Conservation (phyloP, 148 eudicot genomes). For the Chenopodium formosanum region DNA sequence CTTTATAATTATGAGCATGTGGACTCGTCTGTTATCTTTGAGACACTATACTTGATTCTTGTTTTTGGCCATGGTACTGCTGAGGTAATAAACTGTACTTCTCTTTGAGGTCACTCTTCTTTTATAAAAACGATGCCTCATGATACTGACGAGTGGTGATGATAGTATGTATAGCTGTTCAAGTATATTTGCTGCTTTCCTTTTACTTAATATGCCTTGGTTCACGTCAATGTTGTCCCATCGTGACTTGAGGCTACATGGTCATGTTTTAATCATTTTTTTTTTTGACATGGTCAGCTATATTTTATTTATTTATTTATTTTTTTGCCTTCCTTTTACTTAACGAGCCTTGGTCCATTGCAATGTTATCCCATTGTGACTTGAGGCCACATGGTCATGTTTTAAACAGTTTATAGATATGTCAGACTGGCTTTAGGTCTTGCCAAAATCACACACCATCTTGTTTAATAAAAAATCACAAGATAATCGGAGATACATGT, state of each 20-base stretch:
- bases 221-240: not conserved
- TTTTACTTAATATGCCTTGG: not conserved
- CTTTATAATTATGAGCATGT: slow-evolving; percentile 92
- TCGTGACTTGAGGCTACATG: not conserved
- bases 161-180: not conserved
- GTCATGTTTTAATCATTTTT: not conserved
- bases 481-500: not conserved
- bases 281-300: no score
- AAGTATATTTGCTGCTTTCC: not conserved
- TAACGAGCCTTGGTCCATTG: not conserved
- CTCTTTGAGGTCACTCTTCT: not conserved
- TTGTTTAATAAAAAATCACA: not conserved
- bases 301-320: no score
- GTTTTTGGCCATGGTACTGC: slow-evolving; percentile 83
- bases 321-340: not conserved
- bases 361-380: not conserved
- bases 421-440: not conserved
- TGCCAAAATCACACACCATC: not conserved
- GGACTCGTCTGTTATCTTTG: slow-evolving; percentile 92
- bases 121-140: not conserved
- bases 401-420: not conserved
- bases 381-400: not conserved
- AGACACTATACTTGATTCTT: slow-evolving; percentile 84
- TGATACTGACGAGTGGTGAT: not conserved
- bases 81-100: slow-evolving; percentile 57